These are phyloP conservation scores for Exophiala sideris DNA, from an alignment of 2,329 filamentous ascomycete species.

Conservation along the genomic window DNA sequence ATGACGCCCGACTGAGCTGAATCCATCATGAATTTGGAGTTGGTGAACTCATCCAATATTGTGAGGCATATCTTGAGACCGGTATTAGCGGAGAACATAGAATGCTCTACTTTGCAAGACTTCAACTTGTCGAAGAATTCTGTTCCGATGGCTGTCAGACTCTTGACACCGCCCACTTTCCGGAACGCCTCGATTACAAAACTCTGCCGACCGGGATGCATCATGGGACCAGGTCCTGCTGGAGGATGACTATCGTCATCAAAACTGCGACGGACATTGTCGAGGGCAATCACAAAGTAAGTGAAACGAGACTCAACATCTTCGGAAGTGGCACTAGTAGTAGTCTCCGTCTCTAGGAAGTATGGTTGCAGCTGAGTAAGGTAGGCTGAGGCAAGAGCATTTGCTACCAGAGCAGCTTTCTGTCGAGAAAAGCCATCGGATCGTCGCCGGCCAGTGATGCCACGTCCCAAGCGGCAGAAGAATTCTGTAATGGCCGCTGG, in stretches of 20 bases:
- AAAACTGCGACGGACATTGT: conserved; percentile 53
- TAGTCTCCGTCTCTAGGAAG: conserved; percentile 40
- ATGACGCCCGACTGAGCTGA: conserved; percentile 61
- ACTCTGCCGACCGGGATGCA: conserved; percentile 45
- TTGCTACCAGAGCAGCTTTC: conserved; percentile 59
- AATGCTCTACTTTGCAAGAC: conserved; percentile 43
- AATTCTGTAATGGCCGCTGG: conserved; percentile 78
- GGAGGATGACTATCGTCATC: conserved; percentile 23
- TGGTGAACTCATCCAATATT: conserved; percentile 60
- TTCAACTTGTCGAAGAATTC: conserved; percentile 62
- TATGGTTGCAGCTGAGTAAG: conserved; percentile 62
- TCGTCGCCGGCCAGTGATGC: conserved; percentile 70
- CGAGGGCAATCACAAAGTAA: conserved; percentile 78
- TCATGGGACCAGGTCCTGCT: conserved; percentile 4
- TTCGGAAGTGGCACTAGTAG: conserved; percentile 36
- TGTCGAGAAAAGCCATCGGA: conserved; percentile 63
- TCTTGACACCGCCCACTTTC: conserved; percentile 69
- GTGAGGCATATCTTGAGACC: conserved; percentile 79
- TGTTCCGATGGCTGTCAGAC: conserved; percentile 68
- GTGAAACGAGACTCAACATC: conserved; percentile 64
- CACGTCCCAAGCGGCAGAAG: conserved; percentile 80
- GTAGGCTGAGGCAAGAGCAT: conserved; percentile 68
- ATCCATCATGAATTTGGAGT: conserved; percentile 76
- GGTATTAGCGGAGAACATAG: conserved; percentile 52
- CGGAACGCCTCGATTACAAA: conserved; percentile 85